phyloP scores from a whole-genome alignment of 1,139 yeast species.

The Candida sp. region DNA sequence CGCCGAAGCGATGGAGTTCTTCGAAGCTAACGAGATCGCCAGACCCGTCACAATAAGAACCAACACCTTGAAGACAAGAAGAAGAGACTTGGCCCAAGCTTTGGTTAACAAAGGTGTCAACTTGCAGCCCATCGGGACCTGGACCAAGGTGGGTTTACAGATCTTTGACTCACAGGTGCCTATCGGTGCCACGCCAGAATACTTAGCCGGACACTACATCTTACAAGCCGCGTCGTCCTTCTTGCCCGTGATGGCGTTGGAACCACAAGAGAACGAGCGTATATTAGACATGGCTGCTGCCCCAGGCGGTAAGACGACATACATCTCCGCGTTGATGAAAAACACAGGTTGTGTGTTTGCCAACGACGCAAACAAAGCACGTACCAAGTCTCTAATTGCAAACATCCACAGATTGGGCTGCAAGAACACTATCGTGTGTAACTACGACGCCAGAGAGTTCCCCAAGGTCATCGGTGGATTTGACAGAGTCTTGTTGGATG shows the following conservation, averaged over 20 bases:
- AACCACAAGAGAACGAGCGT: conserved; percentile 96
- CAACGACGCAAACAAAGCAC: conserved; percentile 94
- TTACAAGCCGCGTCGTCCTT: conserved; percentile 99
- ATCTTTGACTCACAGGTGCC: conserved; percentile 98
- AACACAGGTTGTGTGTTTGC: conserved; percentile 98
- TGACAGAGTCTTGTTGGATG: conserved; percentile 93
- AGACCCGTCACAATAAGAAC: conserved; percentile 98
- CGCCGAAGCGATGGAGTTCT: conserved; percentile 96
- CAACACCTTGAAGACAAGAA: conserved; percentile 90
- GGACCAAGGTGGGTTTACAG: conserved; percentile 99
- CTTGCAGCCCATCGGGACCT: conserved; percentile 93
- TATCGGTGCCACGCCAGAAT: conserved; percentile 99
- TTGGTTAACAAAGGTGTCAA: conserved; percentile 97
- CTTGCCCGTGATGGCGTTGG: conserved; percentile 96
- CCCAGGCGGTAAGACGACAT: conserved; percentile 99
- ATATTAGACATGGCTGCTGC: conserved; percentile 99
- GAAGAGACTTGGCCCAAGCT: conserved; percentile 95
- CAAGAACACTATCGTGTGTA: conserved; percentile 94
- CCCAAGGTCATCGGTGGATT: conserved; percentile 99
- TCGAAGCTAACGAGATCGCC: conserved; percentile 97
- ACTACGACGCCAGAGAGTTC: conserved; percentile 98
- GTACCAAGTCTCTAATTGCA: conserved; percentile 96
- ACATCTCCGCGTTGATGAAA: conserved; percentile 95
- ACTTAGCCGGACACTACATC: conserved; percentile 96
- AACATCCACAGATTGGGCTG: conserved; percentile 98